phyloP scores from a whole-genome alignment of 2,329 filamentous ascomycete genomes.

The Raffaelea deltoideospora region DNA sequence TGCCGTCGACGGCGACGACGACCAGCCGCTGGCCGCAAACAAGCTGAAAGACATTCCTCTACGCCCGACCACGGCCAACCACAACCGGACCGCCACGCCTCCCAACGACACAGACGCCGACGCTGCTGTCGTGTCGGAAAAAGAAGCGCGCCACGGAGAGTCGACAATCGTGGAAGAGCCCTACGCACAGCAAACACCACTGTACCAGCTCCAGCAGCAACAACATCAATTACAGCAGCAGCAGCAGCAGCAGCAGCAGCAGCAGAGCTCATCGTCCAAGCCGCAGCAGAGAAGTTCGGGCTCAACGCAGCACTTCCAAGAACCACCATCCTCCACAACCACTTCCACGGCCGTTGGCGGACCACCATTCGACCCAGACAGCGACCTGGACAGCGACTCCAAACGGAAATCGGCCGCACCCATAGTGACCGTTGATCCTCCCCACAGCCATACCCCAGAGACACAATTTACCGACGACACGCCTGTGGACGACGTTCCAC shows the following conservation, averaged over 20 bases:
- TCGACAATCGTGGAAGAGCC: no score
- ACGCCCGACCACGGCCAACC: conserved; percentile 37
- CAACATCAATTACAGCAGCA: neutral
- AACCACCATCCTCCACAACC: conserved; percentile 23
- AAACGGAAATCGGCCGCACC: conserved; percentile 23
- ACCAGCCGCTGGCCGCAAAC: conserved; percentile 36
- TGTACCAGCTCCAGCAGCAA: conserved; percentile 1
- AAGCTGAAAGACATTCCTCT: conserved; percentile 42
- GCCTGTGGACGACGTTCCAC: no score
- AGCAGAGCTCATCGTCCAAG: conserved; percentile 19
- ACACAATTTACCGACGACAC: no score
- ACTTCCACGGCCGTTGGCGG: conserved; percentile 7
- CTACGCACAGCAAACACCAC: no score
- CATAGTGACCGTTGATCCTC: conserved; percentile 26
- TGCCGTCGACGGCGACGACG: conserved; percentile 34
- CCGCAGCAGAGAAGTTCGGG: conserved; percentile 32
- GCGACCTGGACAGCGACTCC: conserved; percentile 25
- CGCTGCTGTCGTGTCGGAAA: conserved; percentile 29
- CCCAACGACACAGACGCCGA: conserved; percentile 25
- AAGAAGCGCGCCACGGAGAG: conserved; percentile 21
- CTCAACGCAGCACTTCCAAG: no score
- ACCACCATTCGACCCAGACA: no score
- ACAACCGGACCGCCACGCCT: conserved; percentile 35
- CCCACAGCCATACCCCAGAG: conserved; percentile 10
- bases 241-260: conserved; percentile 1